Percentiles rank a stretch among this genome's conserved stretches.
phyloP scores from a whole-genome alignment of 495 filamentous ascomycete genomes.

The Podospora appendiculata region DNA sequence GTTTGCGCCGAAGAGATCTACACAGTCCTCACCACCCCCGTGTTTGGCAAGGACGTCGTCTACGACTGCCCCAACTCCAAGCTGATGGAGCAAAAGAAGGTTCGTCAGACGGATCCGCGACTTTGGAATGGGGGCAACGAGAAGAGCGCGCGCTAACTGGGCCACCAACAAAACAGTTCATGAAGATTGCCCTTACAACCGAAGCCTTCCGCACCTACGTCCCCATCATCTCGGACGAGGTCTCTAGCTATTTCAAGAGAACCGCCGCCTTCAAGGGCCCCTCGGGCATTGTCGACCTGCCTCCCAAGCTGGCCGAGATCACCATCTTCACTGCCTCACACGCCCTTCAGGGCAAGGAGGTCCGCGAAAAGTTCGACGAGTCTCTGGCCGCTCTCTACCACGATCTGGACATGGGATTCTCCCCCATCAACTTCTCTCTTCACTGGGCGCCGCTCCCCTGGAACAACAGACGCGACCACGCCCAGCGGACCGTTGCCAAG shows the following conservation, averaged over 20 bases:
- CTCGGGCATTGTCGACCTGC: conserved; percentile 57
- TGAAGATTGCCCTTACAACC: conserved; percentile 76
- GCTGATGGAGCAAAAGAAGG: conserved; percentile 39
- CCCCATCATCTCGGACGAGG: conserved; percentile 69
- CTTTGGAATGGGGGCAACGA: not conserved
- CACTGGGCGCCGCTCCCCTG: conserved; percentile 82
- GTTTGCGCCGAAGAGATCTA: conserved; percentile 80
- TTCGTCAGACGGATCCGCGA: conserved; percentile 1
- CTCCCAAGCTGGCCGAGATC: conserved; percentile 68
- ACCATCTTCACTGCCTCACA: conserved; percentile 81
- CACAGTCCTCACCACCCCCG: conserved; percentile 70
- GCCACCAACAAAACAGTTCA: conserved; percentile 48
- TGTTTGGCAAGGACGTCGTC: conserved; percentile 80
- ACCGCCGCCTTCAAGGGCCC: conserved; percentile 59
- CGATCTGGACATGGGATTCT: conserved; percentile 79
- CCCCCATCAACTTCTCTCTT: conserved; percentile 75
- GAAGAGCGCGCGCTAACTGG: conserved; percentile 1
- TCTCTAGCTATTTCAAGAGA: conserved; percentile 58
- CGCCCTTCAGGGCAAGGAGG: conserved; percentile 71
- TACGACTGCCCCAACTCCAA: conserved; percentile 85
- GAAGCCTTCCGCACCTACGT: conserved; percentile 72
- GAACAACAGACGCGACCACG: conserved; percentile 70
- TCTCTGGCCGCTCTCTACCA: conserved; percentile 70
- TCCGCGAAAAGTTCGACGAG: conserved; percentile 66
- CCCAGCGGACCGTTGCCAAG: conserved; percentile 65